These are phyloP conservation scores for Berberis vulgaris DNA, from an alignment of 164 flowering plant genomes.

Conservation along the genomic window DNA sequence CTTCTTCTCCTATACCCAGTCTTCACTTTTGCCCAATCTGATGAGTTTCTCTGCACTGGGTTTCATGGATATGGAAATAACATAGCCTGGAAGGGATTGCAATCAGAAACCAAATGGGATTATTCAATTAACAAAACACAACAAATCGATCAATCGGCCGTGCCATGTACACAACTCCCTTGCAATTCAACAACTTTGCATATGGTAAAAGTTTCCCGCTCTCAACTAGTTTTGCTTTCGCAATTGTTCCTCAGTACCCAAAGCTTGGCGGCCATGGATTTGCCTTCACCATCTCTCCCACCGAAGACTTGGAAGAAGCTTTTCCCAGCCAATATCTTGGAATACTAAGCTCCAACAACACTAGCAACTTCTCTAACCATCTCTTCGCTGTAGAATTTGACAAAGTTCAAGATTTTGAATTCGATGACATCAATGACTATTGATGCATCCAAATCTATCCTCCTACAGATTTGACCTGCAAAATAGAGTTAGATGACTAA, in stretches of 20 bases:
- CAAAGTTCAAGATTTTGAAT: constrained; percentile 50
- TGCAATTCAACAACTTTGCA: constrained; percentile 30
- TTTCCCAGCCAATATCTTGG: constrained; percentile 56
- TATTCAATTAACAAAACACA: constrained; percentile 28
- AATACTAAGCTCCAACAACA: constrained; percentile 30
- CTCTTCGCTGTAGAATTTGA: constrained; percentile 65
- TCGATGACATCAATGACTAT: constrained; percentile 18
- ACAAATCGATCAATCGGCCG: constrained; percentile 25
- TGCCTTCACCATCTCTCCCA: constrained; percentile 42
- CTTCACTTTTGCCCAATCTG: constrained; percentile 16
- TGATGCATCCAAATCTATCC: too few species aligned
- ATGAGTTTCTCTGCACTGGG: constrained; percentile 33
- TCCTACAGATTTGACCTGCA: too few species aligned
- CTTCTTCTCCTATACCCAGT: constrained; percentile 15
- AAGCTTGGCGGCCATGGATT: constrained; percentile 55
- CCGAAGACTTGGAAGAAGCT: constrained; percentile 19
- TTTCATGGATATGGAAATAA: constrained; percentile 22
- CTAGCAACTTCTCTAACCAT: constrained; percentile 35
- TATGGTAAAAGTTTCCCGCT: constrained; percentile 30
- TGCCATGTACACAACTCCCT: constrained; percentile 35
- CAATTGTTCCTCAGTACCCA: constrained; percentile 38
- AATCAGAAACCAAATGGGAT: constrained; percentile 25
- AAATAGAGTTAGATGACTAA: too few species aligned
- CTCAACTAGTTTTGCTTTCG: constrained; percentile 45
- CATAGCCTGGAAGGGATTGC: constrained; percentile 33